Base-by-base conservation (phyloP, 768 basidiomycete genomes). In the Paxillus rubicundulus region DNA sequence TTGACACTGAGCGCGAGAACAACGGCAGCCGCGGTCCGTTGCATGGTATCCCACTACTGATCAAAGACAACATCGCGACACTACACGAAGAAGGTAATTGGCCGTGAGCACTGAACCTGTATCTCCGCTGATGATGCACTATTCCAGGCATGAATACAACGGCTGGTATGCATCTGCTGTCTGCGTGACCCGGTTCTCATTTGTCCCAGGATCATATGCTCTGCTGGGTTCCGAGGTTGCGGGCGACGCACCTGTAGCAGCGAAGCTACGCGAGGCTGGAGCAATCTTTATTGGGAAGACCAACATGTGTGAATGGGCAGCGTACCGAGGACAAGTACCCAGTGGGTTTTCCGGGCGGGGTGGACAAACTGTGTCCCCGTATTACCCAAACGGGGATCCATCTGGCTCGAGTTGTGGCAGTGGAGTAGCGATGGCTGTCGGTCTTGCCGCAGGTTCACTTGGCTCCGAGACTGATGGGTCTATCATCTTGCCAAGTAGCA, bases 1-100 rank as follows among this genome's bases (percentile, higher is more conserved):
- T 82, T 18, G 83, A 84, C 45, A 41, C 78, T 75, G 0, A 76
- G 72, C 32, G 83, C 79, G 10, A 69, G 80, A 17, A 76, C 12
- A 77, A 54, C 68, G 80, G 39, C 70, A 71, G 72, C 37, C 72
- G 80, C 39, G 76, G 81, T 9, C 63, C 65, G 6, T 58, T 85
- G 41, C 82, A 84, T 61, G 84, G 83, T 0, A 82, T 84, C 49
- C 84, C 82, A 1, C 65, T 84, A 27, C 59, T 85, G 17, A 59
- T 85, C 36, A 84, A 85, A 66, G 82, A 73, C 40, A 73, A 74
- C 47, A 71, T 73, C 18, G 72, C 69, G 3, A 74, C 73, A 4
- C 30, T 47, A 14, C 46, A 56, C 51, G 49, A 57, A 28, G 54
- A 67, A n/a, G 66, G 69, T 61, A 52, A 50, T 53, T 40, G 28